Percentiles rank a stretch among this genome's conserved stretches.
Conservation (phyloP, 2,329 filamentous ascomycete genomes). For the Didymella segeticola region DNA sequence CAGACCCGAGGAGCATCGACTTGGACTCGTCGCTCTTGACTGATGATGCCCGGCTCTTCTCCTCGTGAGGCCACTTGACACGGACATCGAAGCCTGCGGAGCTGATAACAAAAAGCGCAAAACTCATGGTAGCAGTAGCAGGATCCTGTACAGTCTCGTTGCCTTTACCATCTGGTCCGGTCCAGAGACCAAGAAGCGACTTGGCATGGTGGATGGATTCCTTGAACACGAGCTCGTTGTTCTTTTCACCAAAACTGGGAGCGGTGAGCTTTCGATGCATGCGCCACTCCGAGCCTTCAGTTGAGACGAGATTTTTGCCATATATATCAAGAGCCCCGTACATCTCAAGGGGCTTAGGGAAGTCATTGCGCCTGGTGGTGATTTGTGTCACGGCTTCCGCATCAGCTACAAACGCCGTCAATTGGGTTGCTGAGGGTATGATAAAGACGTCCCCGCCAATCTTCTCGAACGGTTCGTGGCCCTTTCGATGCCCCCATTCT, state of each 20-base stretch:
- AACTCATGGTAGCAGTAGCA: conserved; percentile 70
- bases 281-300: conserved; percentile 74
- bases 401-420: conserved; percentile 65
- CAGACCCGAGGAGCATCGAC: conserved; percentile 43
- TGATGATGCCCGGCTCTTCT: conserved; percentile 47
- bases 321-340: conserved; percentile 69
- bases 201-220: conserved; percentile 69
- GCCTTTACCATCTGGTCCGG: conserved; percentile 29
- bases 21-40: conserved; percentile 27
- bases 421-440: conserved; percentile 63
- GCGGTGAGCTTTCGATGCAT: conserved; percentile 75
- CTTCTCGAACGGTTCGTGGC: conserved; percentile 64
- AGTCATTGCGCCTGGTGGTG: conserved; percentile 70
- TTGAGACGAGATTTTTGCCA: conserved; percentile 74
- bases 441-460: conserved; percentile 69
- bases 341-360: conserved; percentile 70
- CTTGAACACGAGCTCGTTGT: conserved; percentile 70
- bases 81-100: conserved; percentile 74
- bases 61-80: conserved; percentile 66
- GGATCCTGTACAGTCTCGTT: conserved; percentile 61
- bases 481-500: conserved; percentile 65
- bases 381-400: conserved; percentile 72
- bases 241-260: conserved; percentile 78
- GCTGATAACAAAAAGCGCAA: conserved; percentile 66
- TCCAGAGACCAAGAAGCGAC: conserved; percentile 43